phyloP scores from a whole-genome alignment of 306 rosid species.

The Vigna hirtella region DNA sequence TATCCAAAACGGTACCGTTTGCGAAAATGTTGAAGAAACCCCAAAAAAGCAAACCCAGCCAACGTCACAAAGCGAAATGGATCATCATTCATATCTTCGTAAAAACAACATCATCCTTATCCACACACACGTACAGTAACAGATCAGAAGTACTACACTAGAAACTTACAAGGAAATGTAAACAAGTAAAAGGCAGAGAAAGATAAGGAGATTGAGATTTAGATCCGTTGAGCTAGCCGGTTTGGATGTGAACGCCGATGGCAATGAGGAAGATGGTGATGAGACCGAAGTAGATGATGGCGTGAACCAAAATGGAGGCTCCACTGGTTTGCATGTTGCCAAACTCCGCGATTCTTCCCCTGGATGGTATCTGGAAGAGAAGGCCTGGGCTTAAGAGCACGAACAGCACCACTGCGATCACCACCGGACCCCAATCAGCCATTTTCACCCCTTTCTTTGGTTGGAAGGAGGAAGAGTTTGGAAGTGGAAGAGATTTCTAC shows the following conservation, averaged over 20 bases:
- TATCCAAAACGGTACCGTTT: not conserved
- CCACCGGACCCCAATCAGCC: conserved; percentile 95
- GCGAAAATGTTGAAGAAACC: not conserved
- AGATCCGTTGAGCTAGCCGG: conserved; percentile 47
- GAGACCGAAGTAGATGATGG: conserved; percentile 83
- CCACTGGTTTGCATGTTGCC: conserved; percentile 87
- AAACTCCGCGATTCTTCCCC: conserved; percentile 64
- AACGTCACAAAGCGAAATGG: not conserved
- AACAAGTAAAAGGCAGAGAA: not conserved
- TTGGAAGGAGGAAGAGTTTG: not conserved
- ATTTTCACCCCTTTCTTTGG: conserved; percentile 9
- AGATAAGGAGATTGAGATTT: not conserved
- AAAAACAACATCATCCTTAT: not conserved
- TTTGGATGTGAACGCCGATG: conserved; percentile 75
- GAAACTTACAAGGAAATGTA: not conserved
- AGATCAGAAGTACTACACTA: not conserved
- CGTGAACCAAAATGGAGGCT: conserved; percentile 74
- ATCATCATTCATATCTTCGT: not conserved
- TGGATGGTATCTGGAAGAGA: conserved; percentile 72
- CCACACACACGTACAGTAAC: not conserved
- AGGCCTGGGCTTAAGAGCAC: conserved; percentile 76
- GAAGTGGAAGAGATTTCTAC: not conserved
- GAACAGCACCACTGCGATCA: conserved; percentile 75
- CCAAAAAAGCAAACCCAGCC: too few species aligned
- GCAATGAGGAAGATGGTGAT: conserved; percentile 78